A percentile compares a stretch with the other conserved stretches of the same genome.
These are phyloP conservation scores for Penicillium roqueforti DNA, from an alignment of 495 filamentous ascomycete genomes.

Conservation along the genomic window DNA sequence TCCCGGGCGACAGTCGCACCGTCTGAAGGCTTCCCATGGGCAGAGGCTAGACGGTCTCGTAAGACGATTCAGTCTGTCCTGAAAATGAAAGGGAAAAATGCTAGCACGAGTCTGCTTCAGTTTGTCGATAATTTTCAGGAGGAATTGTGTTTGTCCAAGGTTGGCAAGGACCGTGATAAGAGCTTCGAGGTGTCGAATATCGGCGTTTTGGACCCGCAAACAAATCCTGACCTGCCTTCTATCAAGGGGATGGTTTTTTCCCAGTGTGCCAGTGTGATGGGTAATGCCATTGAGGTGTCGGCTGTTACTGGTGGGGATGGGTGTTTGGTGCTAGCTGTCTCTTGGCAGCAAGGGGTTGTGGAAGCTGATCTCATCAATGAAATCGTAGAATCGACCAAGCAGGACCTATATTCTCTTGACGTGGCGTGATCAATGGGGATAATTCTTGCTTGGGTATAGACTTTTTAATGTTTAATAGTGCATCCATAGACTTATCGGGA, in stretches of 20 bases:
- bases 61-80: slow-evolving; percentile 27
- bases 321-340: slow-evolving; percentile 31
- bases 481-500: background rate
- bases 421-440: background rate
- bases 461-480: slow-evolving; percentile 9
- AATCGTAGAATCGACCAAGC: slow-evolving; percentile 20
- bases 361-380: slow-evolving; percentile 22
- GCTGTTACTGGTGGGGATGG: slow-evolving; percentile 39
- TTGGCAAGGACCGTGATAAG: slow-evolving; percentile 31
- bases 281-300: slow-evolving; percentile 35
- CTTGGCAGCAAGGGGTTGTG: slow-evolving; percentile 40
- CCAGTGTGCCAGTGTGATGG: slow-evolving; percentile 42
- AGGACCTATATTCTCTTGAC: slow-evolving; percentile 16
- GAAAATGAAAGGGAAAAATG: slow-evolving; percentile 30
- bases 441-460: background rate
- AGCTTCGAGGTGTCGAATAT: slow-evolving; percentile 47
- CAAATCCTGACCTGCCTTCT: slow-evolving; percentile 18
- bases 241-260: slow-evolving; percentile 41
- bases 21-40: slow-evolving; percentile 30
- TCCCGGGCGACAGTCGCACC: background rate
- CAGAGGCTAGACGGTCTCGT: slow-evolving; percentile 32
- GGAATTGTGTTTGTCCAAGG: slow-evolving; percentile 27
- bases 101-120: slow-evolving; percentile 33
- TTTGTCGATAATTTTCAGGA: slow-evolving; percentile 33
- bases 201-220: slow-evolving; percentile 28